Evolutionary conservation across 2,329 filamentous ascomycete species (phyloP), one percentile per base, ranked within the genome.

Genomic region (Alternaria sp.): DNA sequence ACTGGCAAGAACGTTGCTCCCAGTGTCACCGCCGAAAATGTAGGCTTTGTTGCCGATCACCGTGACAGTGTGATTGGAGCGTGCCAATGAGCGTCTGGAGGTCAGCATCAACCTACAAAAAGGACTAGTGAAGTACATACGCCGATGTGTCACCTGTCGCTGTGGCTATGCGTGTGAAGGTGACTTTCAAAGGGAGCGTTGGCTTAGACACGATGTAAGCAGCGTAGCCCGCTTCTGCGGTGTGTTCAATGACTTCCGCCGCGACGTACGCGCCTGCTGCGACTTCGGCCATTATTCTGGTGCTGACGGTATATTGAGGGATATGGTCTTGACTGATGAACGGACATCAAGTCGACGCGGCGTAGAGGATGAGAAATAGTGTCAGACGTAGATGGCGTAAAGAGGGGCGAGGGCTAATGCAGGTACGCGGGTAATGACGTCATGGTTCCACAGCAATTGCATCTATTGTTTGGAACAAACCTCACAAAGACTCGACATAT

Each of bases 1-100:
- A 54, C 74, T 77, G 4, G 78, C 77, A 13, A 80, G 58, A 26
- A 72, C 66, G n/a, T 72, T 72, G 6, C 70, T 66, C 2, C 70
- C 61, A 24, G 74, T 77, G 34, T 75, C 70, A 45, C 80, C 80
- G 36, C 80, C 80, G 55, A 81, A 81, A 24, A 82, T 75, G 62
- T 79, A 81, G 5, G 79, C 79, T 61, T 79, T 80, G 63, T 80
- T 76, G 37, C 71, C 65, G 31, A 81, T 66, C 1, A 80, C 69
- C 1, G 75, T 79, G 23, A 81, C 52, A 5, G 75, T 77, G 56
- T 81, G 79, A 48, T 77, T 74, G n/a, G 71, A 73, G 5, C 75
- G 64, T 17, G 67, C 70, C 42, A 78, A 48, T 31, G 68, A 75
- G 51, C 64, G 74, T 54, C 63, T 75, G 50, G 23, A 33, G 70